Percentiles rank a stretch among this genome's conserved stretches.
Evolutionary conservation across 2,329 filamentous ascomycete species (phyloP).

Genomic region (Hirsutella rhossiliensis): DNA sequence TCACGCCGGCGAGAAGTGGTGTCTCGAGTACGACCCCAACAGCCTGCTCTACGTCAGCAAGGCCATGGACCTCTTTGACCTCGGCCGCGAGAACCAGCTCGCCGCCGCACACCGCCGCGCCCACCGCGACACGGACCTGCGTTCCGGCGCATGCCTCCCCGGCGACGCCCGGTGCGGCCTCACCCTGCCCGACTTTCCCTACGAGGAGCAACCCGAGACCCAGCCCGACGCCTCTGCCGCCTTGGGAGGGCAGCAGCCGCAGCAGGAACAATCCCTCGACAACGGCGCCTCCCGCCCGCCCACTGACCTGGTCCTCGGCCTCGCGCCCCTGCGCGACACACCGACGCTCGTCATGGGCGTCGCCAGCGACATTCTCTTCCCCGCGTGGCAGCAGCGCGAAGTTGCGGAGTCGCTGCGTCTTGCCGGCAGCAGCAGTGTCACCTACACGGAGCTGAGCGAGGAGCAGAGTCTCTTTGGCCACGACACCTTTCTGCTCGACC

Average conservation of each 20-base stretch:
- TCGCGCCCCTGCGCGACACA: constrained; percentile 59
- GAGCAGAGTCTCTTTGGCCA: constrained; percentile 93
- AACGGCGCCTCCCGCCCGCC: constrained; percentile 47
- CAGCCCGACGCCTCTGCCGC: constrained; percentile 23
- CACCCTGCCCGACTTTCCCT: constrained; percentile 71
- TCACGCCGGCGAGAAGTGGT: constrained; percentile 97
- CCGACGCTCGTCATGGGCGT: constrained; percentile 87
- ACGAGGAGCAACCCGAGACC: constrained; percentile 63
- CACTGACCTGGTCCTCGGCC: constrained; percentile 65
- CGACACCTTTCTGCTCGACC: constrained; percentile 87
- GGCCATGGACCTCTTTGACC: constrained; percentile 96
- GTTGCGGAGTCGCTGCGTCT: constrained; percentile 72
- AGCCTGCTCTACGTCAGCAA: constrained; percentile 94
- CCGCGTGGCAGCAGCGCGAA: constrained; percentile 95
- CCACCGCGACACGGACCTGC: constrained; percentile 45
- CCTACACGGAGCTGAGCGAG: constrained; percentile 84
- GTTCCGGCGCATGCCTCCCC: constrained; percentile 38
- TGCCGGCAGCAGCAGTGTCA: constrained; percentile 69
- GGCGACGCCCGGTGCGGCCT: constrained; percentile 50
- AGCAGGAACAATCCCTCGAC: neutral
- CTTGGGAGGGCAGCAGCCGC: constrained; percentile 4
- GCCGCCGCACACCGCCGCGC: constrained; percentile 50
- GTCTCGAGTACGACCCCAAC: constrained; percentile 90
- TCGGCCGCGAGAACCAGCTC: constrained; percentile 60
- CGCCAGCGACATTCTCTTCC: constrained; percentile 91